Base-by-base conservation (phyloP, 352 stramenopile genomes). In the Hyphochytrium catenoides region DNA sequence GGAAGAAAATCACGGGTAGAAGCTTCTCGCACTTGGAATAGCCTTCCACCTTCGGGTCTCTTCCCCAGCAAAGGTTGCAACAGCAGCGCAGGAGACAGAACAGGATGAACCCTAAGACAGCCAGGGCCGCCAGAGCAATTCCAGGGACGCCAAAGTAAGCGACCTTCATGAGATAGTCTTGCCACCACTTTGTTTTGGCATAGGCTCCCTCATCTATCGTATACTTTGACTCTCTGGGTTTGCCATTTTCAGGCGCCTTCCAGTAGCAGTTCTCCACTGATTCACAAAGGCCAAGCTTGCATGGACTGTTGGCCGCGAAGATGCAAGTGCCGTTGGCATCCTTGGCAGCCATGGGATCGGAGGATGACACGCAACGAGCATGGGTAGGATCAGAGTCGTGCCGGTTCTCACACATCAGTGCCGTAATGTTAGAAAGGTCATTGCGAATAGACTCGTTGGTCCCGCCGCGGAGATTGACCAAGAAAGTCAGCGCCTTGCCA, bases 1-100 rank as follows among this genome's bases (percentile, higher is more conserved):
- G 19, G 44, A 59, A 76, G 34, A 76, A 74, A 0, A 74, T 27
- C 34, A 74, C 15, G 1, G 63, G 63, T 23, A 58, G 34, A 29
- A 70, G 67, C 43, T 76, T 76, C 37, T 76, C 46, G 44, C 61
- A 57, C 41, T 52, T 73, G 12, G 51, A 59, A 51, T 76, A 76
- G 14, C 60, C 63, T 2, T 63, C 60, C 34, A 68, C 57, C 14
- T 54, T 54, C 7, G 56, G 54, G 12, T 43, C 54, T 12, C 63
- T 60, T 5, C 60, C 59, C 9, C 63, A 59, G 25, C 63, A 76
- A 22, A 51, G 50, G 47, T 74, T 74, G 59, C 63, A 76, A 48
- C 63, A 74, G 50, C 59, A 76, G 30, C 63, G 63, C 19, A 59
- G 74, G n/a, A 72, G 49, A 14, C 74, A 26, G 39, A 74, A 76